Base-by-base conservation (phyloP, 495 filamentous ascomycete species). In the Platismatia glauca region DNA sequence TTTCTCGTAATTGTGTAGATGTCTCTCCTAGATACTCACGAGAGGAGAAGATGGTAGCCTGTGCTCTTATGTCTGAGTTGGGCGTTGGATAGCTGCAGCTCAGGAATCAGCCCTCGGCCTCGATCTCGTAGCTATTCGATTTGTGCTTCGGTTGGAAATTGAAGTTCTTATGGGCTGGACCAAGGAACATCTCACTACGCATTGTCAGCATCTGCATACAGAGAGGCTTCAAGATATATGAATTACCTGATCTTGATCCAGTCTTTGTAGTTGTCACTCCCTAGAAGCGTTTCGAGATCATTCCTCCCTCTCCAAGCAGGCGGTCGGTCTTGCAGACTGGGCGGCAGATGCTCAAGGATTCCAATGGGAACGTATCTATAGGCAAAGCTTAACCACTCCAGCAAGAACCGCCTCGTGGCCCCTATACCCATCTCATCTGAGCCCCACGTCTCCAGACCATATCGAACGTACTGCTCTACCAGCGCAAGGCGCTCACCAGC, bases 121-220 rank as follows among this genome's bases (percentile, higher is more conserved):
- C 79, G 24, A 78, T 76, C 67, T 85, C 84, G 67, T 86, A 95
- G 62, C 84, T 81, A 71, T 96, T 95, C 16, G 89, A 92, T 76
- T 96, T 97, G 75, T 98, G 94, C 78, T 98, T 98, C n/a, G 94
- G 94, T 75, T 90, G 86, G 75, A 97, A 98, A 62, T 87, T 85
- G 81, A 97, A 98, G 71, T 89, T 85, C 56, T 86, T 82, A 61
- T 95, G 90, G 34, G 90, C 87, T 39, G 91, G 90, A 22, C 94
- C 94, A 18, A 98, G 82, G 78, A 95, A 97, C 91, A 98, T 97
- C 68, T 98, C 94, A 69, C 91, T 95, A 59, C 31, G 33, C 53
- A 50, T 33, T 58, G 48, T 73, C 44, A 69, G 67, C 65, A 61
- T 48, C n/a, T 58, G 56, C 48, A 56, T 24, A 37, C 18, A 12